These are phyloP conservation scores for Yamadazyma insecticola DNA, from an alignment of 805 yeast genomes.

Conservation along the genomic window DNA sequence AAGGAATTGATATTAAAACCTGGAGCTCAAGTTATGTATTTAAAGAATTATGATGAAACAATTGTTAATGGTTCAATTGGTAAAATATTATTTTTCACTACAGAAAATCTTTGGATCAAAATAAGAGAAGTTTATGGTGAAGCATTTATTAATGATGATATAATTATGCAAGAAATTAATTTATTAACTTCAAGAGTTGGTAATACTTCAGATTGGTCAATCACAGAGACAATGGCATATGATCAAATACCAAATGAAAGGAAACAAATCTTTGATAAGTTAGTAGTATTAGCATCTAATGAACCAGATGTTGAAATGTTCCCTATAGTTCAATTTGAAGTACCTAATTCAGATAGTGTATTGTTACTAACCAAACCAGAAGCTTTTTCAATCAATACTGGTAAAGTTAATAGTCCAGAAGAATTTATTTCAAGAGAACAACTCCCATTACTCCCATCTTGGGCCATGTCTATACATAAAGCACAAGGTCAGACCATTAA, in stretches of 20 bases:
- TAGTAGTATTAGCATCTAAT: constrained; percentile 17
- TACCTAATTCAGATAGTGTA: constrained; percentile 24
- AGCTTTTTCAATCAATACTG: constrained; percentile 26
- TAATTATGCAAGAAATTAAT: constrained; percentile 20
- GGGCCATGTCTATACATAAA: constrained; percentile 84
- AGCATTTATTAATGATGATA: constrained; percentile 11
- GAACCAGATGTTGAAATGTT: constrained; percentile 12
- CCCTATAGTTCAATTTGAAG: constrained; percentile 47
- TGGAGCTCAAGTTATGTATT: constrained; percentile 92
- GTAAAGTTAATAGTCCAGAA: constrained; percentile 5
- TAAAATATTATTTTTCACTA: constrained; percentile 53
- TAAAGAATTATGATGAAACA: constrained; percentile 70
- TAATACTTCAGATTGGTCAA: constrained; percentile 12
- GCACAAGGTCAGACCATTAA: constrained; percentile 82
- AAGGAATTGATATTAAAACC: constrained; percentile 59
- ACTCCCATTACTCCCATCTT: constrained; percentile 66
- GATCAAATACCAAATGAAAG: constrained; percentile 23
- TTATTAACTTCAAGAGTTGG: constrained; percentile 22
- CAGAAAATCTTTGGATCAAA: constrained; percentile 16
- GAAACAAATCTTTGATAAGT: constrained; percentile 12
- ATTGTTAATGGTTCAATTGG: constrained; percentile 94
- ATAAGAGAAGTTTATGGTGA: constrained; percentile 21
- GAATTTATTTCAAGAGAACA: constrained; percentile 47
- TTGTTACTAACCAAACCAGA: constrained; percentile 20
- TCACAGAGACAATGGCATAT: constrained; percentile 12